These are phyloP conservation scores for Nothomitra cinnamomea DNA, from an alignment of 2,329 filamentous ascomycete genomes.

Conservation along the genomic window DNA sequence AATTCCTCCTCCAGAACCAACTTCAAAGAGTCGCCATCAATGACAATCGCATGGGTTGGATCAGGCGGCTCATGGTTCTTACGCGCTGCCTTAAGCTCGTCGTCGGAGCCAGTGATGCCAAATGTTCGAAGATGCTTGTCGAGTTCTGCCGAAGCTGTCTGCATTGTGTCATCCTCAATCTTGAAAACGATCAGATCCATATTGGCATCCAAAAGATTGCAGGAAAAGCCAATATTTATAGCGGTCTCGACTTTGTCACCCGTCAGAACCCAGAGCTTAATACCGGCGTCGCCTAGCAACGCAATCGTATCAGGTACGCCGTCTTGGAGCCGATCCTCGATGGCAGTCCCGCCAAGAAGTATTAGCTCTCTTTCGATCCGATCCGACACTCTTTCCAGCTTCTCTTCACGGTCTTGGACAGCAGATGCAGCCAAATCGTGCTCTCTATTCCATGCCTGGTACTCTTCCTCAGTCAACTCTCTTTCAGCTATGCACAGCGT, in stretches of 20 bases:
- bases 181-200: slow-evolving; percentile 94
- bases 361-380: slow-evolving; percentile 79
- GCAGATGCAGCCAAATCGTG: slow-evolving; percentile 78
- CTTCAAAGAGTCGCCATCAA: slow-evolving; percentile 86
- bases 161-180: slow-evolving; percentile 54
- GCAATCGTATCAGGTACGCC: slow-evolving; percentile 93
- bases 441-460: slow-evolving; percentile 66
- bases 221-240: slow-evolving; percentile 99
- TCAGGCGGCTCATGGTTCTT: slow-evolving; percentile 73
- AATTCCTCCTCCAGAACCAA: slow-evolving; percentile 67
- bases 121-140: slow-evolving; percentile 59
- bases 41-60: slow-evolving; percentile 79
- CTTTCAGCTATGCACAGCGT: slow-evolving; percentile 86
- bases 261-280: slow-evolving; percentile 96
- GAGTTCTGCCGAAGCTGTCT: slow-evolving; percentile 50
- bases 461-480: slow-evolving; percentile 66
- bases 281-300: slow-evolving; percentile 77
- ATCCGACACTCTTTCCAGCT: slow-evolving; percentile 77
- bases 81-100: slow-evolving; percentile 63
- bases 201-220: slow-evolving; percentile 90
- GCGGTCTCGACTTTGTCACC: slow-evolving; percentile 98
- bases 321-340: slow-evolving; percentile 92
- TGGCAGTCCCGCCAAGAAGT: slow-evolving; percentile 83
- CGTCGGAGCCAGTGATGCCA: slow-evolving; percentile 64
- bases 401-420: slow-evolving; percentile 76